phyloP scores from a whole-genome alignment of 495 filamentous ascomycete genomes.

The Penicillium subrubescens region DNA sequence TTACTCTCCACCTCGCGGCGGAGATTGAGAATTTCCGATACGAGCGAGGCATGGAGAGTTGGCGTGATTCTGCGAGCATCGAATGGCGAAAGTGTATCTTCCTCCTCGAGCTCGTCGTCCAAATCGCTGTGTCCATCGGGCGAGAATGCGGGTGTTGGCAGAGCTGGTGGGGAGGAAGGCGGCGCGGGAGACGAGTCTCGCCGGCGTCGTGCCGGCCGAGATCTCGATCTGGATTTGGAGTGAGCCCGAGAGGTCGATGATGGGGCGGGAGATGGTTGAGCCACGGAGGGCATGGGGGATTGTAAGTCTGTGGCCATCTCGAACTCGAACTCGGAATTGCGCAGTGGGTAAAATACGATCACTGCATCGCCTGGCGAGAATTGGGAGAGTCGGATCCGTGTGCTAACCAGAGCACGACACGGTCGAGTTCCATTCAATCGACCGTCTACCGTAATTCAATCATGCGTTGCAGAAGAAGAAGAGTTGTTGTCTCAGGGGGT shows the following conservation, averaged over 20 bases:
- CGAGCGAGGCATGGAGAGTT: conserved; percentile 89
- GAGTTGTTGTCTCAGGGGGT: neutral
- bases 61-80: conserved; percentile 93
- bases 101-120: conserved; percentile 61
- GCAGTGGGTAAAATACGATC: conserved; percentile 8
- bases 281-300: conserved; percentile 27
- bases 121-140: conserved; percentile 47
- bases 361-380: conserved; percentile 22
- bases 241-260: conserved; percentile 65
- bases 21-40: conserved; percentile 88
- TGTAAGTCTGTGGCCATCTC: conserved; percentile 35
- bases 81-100: conserved; percentile 76
- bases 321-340: conserved; percentile 15
- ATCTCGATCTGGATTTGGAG: conserved; percentile 46
- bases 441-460: conserved; percentile 25
- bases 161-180: conserved; percentile 64
- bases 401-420: conserved; percentile 38
- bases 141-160: conserved; percentile 48
- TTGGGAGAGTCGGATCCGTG: conserved; percentile 17
- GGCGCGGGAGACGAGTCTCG: conserved; percentile 63
- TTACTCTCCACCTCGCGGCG: conserved; percentile 89
- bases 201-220: conserved; percentile 53
- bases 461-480: conserved; percentile 15
- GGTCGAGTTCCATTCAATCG: conserved; percentile 23
- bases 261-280: conserved; percentile 62